Base-by-base conservation (phyloP, 345 rosid genomes). In the Hibiscus tridactylites region DNA sequence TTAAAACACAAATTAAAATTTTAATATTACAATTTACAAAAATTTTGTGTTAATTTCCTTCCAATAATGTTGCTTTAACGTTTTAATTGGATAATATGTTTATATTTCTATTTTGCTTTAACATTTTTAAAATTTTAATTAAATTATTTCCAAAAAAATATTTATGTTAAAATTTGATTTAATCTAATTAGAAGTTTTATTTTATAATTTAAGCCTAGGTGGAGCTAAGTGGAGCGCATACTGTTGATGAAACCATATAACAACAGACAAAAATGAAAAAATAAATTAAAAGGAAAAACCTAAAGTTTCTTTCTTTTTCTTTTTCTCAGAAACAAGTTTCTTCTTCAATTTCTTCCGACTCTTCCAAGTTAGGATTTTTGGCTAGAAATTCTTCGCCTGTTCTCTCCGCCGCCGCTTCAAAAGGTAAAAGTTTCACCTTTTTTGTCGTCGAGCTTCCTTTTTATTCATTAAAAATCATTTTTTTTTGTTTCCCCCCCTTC, bases 151-250 rank as follows among this genome's bases (percentile, higher is more conserved):
- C 3, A 2, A 3, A 31, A 31, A 31, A 31, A 31, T 3, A 31
- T 3, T 37, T 37, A 37, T 4, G 35, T 31, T 31, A 4, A 2
- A 0, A 6, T 6, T 37, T 37, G 4, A 37, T 37, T 37, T 31
- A 37, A 37, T 35, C 6, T 35, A 35, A 35, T 35, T 35, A 35
- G 7, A 37, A 37, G 42, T 1, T 37, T 37, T 5, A 37, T 37
- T 37, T 37, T 31, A 37, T 37, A 6, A 37, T 37, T 37, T 37
- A 37, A 31, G 33, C 33, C 33, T 31, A 31, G 33, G 33, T 31
- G 42, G 52, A 8, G 60, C 11, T 17, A 61, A 59, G 75, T 67
- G 76, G 73, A 74, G 76, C 72, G 69, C 63, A 50, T 31, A 68
- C 74, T 24, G 44, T 58, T 56, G 57, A 66, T 47, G 73, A 60